Evolutionary conservation across 768 basidiomycete species (phyloP).

Genomic region (Lepiota venenata): DNA sequence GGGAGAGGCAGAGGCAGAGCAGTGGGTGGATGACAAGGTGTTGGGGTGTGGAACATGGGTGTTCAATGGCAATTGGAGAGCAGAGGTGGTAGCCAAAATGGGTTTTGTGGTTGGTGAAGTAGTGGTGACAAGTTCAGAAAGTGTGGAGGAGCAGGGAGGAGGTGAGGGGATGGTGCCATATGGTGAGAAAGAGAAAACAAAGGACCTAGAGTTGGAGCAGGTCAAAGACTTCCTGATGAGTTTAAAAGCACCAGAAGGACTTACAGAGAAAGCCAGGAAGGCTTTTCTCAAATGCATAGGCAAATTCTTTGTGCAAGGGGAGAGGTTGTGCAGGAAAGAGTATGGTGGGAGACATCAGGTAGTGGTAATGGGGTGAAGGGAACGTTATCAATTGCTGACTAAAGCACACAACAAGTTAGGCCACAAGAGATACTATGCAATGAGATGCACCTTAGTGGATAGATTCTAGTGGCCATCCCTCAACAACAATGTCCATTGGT

Average conservation of each 20-base stretch:
- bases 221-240: constrained; percentile 4
- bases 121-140: not conserved
- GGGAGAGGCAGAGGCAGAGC: constrained; percentile 16
- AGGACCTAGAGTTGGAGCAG: not conserved
- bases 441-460: constrained; percentile 16
- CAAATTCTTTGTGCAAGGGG: constrained; percentile 10
- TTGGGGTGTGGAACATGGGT: constrained; percentile 9
- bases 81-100: not conserved
- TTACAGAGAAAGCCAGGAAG: not conserved
- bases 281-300: not conserved
- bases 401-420: constrained; percentile 23
- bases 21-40: constrained; percentile 20
- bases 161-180: not conserved
- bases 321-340: constrained; percentile 20
- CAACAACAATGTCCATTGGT: constrained; percentile 20
- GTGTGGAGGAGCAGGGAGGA: not conserved
- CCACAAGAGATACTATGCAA: constrained; percentile 24
- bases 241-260: not conserved
- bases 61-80: not conserved
- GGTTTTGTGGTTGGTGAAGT: not conserved
- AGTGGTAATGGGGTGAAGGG: not conserved
- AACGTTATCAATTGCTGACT: constrained; percentile 18
- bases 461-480: constrained; percentile 29
- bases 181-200: not conserved
- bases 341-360: constrained; percentile 20